phyloP scores from a whole-genome alignment of 78 protist genomes.

The Isochrysis galbana region DNA sequence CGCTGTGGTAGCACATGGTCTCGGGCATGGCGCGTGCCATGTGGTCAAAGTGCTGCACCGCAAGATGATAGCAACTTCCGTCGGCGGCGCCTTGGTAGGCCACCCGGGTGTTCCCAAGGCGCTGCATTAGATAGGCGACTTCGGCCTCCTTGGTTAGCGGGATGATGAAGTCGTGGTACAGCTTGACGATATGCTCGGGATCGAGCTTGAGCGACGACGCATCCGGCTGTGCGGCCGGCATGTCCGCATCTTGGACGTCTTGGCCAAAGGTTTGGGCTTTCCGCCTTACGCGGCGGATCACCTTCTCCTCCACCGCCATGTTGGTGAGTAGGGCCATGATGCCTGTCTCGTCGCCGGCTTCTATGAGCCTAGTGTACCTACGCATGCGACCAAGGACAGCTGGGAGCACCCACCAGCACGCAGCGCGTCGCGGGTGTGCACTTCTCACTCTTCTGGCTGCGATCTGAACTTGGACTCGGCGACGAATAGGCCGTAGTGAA shows the following conservation, averaged over 20 bases:
- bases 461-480: slow-evolving; percentile 41
- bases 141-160: slow-evolving; percentile 54
- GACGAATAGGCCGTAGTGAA: slow-evolving; percentile 49
- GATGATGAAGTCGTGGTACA: slow-evolving; percentile 44
- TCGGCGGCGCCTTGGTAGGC: neutral
- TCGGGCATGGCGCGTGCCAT: too few species aligned
- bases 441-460: too few species aligned
- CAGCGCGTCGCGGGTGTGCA: too few species aligned
- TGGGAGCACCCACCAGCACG: too few species aligned
- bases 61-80: neutral
- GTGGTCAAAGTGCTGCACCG: too few species aligned
- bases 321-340: slow-evolving; percentile 52
- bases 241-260: slow-evolving; percentile 7
- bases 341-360: slow-evolving; percentile 21
- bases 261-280: slow-evolving; percentile 21
- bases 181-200: slow-evolving; percentile 33
- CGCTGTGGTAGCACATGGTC: too few species aligned
- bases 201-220: neutral
- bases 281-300: slow-evolving; percentile 26
- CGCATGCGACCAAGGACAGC: too few species aligned
- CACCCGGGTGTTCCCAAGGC: neutral
- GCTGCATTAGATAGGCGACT: slow-evolving; percentile 42
- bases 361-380: slow-evolving; percentile 32
- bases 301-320: slow-evolving; percentile 45
- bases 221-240: neutral